phyloP scores from a whole-genome alignment of 192 early-diverging fungal genomes.

The Backusella mclennaniae region DNA sequence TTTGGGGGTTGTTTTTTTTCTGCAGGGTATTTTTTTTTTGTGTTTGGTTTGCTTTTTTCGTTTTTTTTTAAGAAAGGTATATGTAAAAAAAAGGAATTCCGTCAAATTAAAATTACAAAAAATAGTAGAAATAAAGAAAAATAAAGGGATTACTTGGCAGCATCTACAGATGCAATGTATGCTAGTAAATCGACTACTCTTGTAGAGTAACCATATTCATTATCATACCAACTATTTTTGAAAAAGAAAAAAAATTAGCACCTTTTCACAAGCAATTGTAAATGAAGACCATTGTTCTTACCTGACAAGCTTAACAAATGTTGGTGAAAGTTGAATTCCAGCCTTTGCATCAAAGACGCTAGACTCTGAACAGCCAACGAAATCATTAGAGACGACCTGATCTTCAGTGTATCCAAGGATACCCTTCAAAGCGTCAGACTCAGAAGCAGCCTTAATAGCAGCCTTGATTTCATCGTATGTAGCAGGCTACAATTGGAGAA shows the following conservation, averaged over 20 bases:
- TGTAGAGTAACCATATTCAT: conserved; percentile 87
- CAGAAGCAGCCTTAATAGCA: conserved; percentile 80
- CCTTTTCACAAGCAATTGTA: background rate
- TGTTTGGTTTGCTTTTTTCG: background rate
- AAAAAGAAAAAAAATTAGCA: conserved; percentile 42
- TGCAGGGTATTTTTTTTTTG: background rate
- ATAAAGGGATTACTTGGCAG: background rate
- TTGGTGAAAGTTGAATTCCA: conserved; percentile 88
- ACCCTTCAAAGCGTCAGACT: conserved; percentile 68
- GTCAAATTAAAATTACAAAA: conserved; percentile 1
- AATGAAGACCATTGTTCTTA: background rate
- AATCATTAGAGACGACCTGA: conserved; percentile 93
- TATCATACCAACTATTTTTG: conserved; percentile 26
- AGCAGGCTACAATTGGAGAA: conserved; percentile 46
- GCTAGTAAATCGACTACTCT: conserved; percentile 85
- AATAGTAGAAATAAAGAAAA: background rate
- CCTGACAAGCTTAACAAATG: conserved; percentile 31
- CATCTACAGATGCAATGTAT: conserved; percentile 58
- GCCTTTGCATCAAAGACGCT: conserved; percentile 89
- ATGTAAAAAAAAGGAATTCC: conserved; percentile 1
- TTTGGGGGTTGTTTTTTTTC: background rate
- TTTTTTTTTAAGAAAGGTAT: background rate
- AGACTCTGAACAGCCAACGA: conserved; percentile 85
- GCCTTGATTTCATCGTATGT: conserved; percentile 87
- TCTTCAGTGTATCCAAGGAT: conserved; percentile 92